Conservation (phyloP, 345 rosid genomes). For the Zanthoxylum bungeanum region DNA sequence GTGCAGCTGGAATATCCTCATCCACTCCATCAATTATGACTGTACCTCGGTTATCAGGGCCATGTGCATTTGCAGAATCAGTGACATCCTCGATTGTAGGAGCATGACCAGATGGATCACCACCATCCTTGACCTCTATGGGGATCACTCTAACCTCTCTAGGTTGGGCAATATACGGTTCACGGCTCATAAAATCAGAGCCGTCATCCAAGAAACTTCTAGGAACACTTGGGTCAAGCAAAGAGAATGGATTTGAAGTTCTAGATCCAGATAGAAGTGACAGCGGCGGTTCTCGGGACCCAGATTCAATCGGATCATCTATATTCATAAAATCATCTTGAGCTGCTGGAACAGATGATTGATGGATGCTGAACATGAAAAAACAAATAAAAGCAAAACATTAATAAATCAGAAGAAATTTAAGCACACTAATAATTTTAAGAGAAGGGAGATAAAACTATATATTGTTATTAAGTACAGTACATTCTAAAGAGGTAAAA, state of each 20-base stretch:
- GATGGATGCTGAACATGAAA: constrained; percentile 28
- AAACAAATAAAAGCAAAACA: not conserved
- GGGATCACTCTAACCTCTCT: constrained; percentile 89
- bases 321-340: constrained; percentile 78
- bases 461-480: not conserved
- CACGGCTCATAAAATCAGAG: constrained; percentile 39
- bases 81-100: constrained; percentile 79
- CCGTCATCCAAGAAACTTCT: constrained; percentile 40
- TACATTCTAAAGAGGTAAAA: not conserved
- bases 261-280: constrained; percentile 40
- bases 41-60: constrained; percentile 47
- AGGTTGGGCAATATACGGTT: constrained; percentile 70
- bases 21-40: constrained; percentile 61
- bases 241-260: constrained; percentile 36
- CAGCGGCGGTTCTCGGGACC: constrained; percentile 31
- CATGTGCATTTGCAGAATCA: constrained; percentile 47
- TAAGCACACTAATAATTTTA: not conserved
- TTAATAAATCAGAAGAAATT: not conserved
- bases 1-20: constrained; percentile 41
- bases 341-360: constrained; percentile 35
- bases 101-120: constrained; percentile 49
- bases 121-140: constrained; percentile 70
- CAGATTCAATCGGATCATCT: constrained; percentile 62
- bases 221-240: constrained; percentile 42
- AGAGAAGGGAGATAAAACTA: not conserved